Conservation (phyloP, 371 early-diverging fungal genomes). For the Lichtheimia ramosa region DNA sequence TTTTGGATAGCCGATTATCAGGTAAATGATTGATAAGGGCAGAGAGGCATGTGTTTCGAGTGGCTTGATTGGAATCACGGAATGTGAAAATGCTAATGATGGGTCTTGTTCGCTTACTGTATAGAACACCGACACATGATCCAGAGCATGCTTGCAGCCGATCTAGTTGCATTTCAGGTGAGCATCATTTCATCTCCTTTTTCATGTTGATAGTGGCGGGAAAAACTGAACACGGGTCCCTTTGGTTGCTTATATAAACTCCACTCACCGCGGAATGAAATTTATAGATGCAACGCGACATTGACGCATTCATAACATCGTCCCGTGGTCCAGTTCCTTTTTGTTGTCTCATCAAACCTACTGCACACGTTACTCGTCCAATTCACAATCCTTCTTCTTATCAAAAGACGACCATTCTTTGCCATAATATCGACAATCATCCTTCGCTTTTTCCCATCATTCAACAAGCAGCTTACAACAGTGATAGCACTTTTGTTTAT, state of each 20-base stretch:
- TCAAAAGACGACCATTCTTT: conserved; percentile 18
- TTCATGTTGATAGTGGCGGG: no score
- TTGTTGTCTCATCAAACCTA: neutral
- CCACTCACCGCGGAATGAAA: neutral
- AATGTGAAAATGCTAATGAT: no score
- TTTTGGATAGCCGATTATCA: conserved; percentile 3
- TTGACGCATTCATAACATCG: neutral
- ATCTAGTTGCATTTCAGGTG: conserved; percentile 18
- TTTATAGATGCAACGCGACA: neutral
- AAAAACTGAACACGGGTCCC: neutral
- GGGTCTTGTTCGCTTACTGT: neutral
- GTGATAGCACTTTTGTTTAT: conserved; percentile 15
- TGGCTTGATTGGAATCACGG: no score
- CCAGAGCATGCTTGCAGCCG: conserved; percentile 13
- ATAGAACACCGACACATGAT: conserved; percentile 11
- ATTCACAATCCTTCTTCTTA: conserved; percentile 13
- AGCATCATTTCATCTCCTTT: neutral
- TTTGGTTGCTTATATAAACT: neutral
- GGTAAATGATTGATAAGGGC: conserved; percentile 1
- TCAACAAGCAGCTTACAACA: conserved; percentile 7
- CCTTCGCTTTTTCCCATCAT: conserved; percentile 9
- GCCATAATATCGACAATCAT: conserved; percentile 8
- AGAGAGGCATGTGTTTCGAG: no score
- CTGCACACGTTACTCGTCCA: neutral
- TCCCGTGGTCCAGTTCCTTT: neutral